Conservation (phyloP, 257 asterid species). For the Gentiana dahurica region DNA sequence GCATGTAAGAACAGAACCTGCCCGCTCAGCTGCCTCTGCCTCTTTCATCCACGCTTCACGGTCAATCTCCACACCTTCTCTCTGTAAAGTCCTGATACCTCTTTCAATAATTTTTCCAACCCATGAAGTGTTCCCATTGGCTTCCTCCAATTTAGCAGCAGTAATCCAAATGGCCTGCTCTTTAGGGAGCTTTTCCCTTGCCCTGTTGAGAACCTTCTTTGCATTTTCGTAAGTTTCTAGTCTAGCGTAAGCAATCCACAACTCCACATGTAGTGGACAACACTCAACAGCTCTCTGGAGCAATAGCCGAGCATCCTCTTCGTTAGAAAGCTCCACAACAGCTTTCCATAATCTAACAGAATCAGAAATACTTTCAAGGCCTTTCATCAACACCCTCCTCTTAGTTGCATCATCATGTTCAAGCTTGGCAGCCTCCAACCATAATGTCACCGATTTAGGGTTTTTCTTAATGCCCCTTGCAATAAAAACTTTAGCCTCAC, state of each 20-base stretch:
- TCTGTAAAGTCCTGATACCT: constrained; percentile 74
- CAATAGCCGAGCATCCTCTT: constrained; percentile 65
- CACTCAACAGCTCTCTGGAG: constrained; percentile 81
- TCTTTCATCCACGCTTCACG: constrained; percentile 94
- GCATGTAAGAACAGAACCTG: constrained; percentile 79
- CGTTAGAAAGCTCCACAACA: constrained; percentile 82
- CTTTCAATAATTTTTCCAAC: constrained; percentile 77
- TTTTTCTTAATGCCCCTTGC: constrained; percentile 72
- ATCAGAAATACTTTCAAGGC: constrained; percentile 72
- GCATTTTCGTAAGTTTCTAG: constrained; percentile 74
- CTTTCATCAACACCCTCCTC: constrained; percentile 67
- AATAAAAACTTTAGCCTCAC: constrained; percentile 82
- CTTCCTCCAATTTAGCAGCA: constrained; percentile 90
- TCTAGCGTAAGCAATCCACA: constrained; percentile 91
- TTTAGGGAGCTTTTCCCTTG: constrained; percentile 69
- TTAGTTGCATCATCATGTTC: constrained; percentile 57
- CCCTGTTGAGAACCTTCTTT: constrained; percentile 74
- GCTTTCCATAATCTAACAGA: constrained; percentile 95
- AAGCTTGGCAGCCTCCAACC: constrained; percentile 89
- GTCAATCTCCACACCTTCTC: constrained; percentile 79
- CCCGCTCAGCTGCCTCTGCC: constrained; percentile 92
- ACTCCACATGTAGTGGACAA: constrained; percentile 38
- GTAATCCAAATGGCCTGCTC: constrained; percentile 94
- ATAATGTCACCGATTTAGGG: constrained; percentile 78
- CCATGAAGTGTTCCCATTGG: constrained; percentile 55